phyloP scores from a whole-genome alignment of 2,329 filamentous ascomycete species.

The Aspergillus japonicus region DNA sequence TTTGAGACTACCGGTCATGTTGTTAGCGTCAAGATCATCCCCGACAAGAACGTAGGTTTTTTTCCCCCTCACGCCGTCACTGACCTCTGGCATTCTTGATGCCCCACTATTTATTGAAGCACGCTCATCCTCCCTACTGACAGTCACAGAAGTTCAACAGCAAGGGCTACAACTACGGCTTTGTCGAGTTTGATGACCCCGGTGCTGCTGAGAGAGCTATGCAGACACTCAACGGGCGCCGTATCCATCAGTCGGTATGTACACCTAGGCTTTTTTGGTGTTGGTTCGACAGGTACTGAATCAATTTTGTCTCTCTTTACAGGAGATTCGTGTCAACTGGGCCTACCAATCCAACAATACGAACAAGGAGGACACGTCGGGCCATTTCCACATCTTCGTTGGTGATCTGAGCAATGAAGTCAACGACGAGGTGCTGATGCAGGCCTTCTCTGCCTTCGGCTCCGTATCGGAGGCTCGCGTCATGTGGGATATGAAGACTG shows the following conservation, averaged over 20 bases:
- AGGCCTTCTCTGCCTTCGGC: conserved; percentile 95
- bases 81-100: background rate
- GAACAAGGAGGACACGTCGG: conserved; percentile 95
- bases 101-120: background rate
- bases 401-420: conserved; percentile 98
- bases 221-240: conserved; percentile 91
- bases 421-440: conserved; percentile 89
- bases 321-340: conserved; percentile 99
- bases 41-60: conserved; percentile 92
- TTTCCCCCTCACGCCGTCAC: background rate
- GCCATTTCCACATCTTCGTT: conserved; percentile 98
- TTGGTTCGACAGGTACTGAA: background rate
- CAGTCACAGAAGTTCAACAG: conserved; percentile 56
- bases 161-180: conserved; percentile 98
- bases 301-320: conserved; percentile 21
- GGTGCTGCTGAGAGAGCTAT: conserved; percentile 95
- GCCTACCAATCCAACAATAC: conserved; percentile 94
- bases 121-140: conserved; percentile 17
- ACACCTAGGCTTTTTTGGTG: background rate
- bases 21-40: conserved; percentile 98
- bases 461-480: conserved; percentile 95
- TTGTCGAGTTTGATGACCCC: conserved; percentile 97
- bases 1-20: conserved; percentile 99
- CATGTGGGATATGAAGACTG: conserved; percentile 99
- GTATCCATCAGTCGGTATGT: conserved; percentile 90